Evolutionary conservation across 495 filamentous ascomycete genomes (phyloP), one percentile per base, ranked within the genome.

Genomic region (Aspergillus saccharolyticus): DNA sequence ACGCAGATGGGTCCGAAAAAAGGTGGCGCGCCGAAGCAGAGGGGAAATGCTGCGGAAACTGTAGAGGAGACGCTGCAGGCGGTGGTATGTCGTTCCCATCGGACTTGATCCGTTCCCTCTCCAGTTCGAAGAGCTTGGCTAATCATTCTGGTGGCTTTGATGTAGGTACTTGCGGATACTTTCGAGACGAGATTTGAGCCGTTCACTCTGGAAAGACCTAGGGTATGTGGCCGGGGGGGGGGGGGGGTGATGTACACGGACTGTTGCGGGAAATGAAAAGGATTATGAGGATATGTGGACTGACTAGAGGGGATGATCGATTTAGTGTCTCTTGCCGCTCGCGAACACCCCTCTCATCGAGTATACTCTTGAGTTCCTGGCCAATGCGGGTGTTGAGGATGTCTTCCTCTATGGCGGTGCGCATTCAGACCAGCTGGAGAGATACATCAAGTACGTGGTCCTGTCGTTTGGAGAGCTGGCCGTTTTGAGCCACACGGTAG

Each of bases 301-400:
- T 28, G 33, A 66, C 60, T 28, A 4, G 18, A 6, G 24, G 43
- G 22, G 24, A 16, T 17, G 25, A 16, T 25, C 10, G n/a, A n/a
- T 16, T 30, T 61, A 95, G 91, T 97, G 95, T 79, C 86, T 99
- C 25, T 78, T 99, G 28, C 93, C 93, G 24, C 79, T 99, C 56
- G 95, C 89, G 49, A 97, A 97, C 65, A 89, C 85, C 2, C 95
- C 95, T 18, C 77, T 97, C 54, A 96, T 99, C 73, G 93, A 97
- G 74, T 97, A 99, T 70, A 96, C 93, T 3, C 84, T 97, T 59
- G 94, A 99, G 69, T 97, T 94, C 69, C 86, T 99, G 0, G 92
- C 93, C 50, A 89, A 89, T 80, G 89, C 92, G 39, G 93, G 92
- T 30, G 90, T 97, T 1, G 83, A 93, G 58, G 91, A 97, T 39